Evolutionary conservation across 208 protist genomes (phyloP).

Genomic region (Leishmania lainsoni): DNA sequence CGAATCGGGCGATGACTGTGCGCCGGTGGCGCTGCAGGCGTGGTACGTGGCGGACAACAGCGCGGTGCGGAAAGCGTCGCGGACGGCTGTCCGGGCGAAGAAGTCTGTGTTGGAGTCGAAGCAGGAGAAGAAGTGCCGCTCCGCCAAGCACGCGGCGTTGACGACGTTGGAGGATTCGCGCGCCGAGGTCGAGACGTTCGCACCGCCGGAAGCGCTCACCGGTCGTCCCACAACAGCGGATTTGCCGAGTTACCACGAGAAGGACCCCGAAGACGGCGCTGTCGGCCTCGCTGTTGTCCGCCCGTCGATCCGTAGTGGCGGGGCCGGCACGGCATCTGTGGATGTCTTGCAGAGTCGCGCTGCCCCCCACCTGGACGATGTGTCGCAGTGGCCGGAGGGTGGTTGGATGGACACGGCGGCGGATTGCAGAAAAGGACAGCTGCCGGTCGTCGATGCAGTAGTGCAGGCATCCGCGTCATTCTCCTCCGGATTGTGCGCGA

Average conservation of each 20-base stretch:
- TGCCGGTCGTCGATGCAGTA: neutral
- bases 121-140: neutral
- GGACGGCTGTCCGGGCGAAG: neutral
- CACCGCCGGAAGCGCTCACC: neutral
- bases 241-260: neutral
- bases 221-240: neutral
- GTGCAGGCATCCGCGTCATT: neutral
- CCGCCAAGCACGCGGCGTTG: neutral
- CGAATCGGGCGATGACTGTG: conserved; percentile 1
- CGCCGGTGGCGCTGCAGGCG: conserved; percentile 20
- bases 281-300: neutral
- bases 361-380: neutral
- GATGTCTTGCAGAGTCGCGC: conserved; percentile 28
- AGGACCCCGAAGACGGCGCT: neutral
- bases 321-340: conserved; percentile 45
- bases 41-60: conserved; percentile 24
- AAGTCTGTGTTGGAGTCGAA: neutral
- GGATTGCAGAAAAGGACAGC: neutral
- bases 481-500: neutral
- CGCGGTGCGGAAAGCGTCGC: neutral
- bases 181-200: neutral
- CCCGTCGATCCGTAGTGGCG: conserved; percentile 24
- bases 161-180: neutral
- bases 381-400: neutral
- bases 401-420: neutral